Conservation (phyloP, 306 rosid species). For the Biancaea sappan region DNA sequence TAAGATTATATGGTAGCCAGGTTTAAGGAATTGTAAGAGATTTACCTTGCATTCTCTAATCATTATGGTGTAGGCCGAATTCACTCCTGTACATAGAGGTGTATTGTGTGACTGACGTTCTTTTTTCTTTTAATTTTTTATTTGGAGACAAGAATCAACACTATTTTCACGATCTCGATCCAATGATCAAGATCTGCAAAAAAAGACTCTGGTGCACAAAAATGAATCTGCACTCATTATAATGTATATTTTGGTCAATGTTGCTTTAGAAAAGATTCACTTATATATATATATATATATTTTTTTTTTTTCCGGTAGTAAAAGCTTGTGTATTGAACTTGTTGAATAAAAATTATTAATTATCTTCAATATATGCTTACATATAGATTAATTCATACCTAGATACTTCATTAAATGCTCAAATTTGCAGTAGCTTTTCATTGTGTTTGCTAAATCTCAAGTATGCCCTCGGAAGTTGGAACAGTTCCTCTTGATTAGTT, state of each 20-base stretch:
- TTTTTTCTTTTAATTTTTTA: no score
- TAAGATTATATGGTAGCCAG: constrained; percentile 92
- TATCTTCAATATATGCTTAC: constrained; percentile 1
- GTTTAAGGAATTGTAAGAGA: constrained; percentile 82
- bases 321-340: constrained; percentile 13
- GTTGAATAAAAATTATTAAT: neutral
- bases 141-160: no score
- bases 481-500: neutral
- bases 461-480: neutral
- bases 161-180: no score
- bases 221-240: no score
- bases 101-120: no score
- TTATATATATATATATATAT: no score
- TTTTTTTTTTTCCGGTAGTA: neutral
- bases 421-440: no score
- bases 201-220: no score
- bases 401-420: neutral
- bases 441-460: constrained; percentile 2
- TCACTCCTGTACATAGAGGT: no score
- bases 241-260: neutral
- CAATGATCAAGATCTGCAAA: no score
- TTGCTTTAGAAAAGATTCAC: constrained; percentile 19
- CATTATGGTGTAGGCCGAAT: constrained; percentile 74
- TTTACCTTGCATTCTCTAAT: constrained; percentile 72
- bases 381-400: neutral